phyloP scores from a whole-genome alignment of 1,284 basidiomycete species.

The Phenoliferia sp. region DNA sequence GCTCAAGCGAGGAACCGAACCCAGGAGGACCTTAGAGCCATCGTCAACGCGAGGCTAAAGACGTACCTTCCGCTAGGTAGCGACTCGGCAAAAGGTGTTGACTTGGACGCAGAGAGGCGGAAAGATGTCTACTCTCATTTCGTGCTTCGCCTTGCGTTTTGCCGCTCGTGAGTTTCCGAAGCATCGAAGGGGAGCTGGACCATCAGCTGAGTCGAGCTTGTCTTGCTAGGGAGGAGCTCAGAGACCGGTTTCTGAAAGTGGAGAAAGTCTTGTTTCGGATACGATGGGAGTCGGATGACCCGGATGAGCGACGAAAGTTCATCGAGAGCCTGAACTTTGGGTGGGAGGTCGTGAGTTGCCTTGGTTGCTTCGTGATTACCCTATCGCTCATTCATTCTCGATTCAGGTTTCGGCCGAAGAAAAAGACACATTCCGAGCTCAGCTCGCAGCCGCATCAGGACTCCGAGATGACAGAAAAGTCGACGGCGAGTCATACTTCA shows the following conservation, averaged over 20 bases:
- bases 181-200: background rate
- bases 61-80: constrained; percentile 69
- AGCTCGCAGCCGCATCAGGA: constrained; percentile 51
- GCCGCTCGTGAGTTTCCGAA: constrained; percentile 69
- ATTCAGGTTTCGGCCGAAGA: constrained; percentile 59
- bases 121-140: constrained; percentile 92
- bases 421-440: constrained; percentile 50
- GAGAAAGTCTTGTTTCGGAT: constrained; percentile 80
- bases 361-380: background rate
- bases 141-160: constrained; percentile 90
- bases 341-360: constrained; percentile 60
- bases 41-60: constrained; percentile 57
- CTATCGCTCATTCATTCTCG: background rate
- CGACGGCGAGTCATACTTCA: constrained; percentile 60
- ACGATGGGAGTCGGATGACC: constrained; percentile 70
- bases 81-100: constrained; percentile 52
- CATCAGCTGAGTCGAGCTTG: too few relatives aligned
- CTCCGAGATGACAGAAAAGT: constrained; percentile 39
- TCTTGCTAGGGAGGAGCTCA: constrained; percentile 76
- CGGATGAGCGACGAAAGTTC: constrained; percentile 63
- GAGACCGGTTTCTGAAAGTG: constrained; percentile 82
- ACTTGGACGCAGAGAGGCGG: constrained; percentile 63
- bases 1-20: constrained; percentile 76
- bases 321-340: constrained; percentile 70
- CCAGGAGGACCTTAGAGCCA: constrained; percentile 66